Conservation (phyloP, 2,329 filamentous ascomycete species). For the Biscogniauxia marginata region DNA sequence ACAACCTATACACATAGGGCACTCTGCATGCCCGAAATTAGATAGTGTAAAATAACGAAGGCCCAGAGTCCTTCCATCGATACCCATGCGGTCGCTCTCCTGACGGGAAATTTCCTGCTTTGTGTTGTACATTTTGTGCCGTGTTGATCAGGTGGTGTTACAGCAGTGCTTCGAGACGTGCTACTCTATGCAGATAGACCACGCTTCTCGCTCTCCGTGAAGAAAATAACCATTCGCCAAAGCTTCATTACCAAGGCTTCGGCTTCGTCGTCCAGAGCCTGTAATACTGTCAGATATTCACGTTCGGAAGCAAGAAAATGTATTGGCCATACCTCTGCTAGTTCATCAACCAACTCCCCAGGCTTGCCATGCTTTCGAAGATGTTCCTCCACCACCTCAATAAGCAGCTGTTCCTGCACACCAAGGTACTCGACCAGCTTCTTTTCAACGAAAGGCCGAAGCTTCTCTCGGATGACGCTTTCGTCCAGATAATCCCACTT, state of each 20-base stretch:
- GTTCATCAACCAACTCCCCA: constrained; percentile 77
- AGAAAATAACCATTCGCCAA: constrained; percentile 98
- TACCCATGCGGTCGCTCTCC: background rate
- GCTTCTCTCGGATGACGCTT: constrained; percentile 75
- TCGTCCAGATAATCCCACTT: constrained; percentile 92
- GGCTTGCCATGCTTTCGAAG: constrained; percentile 72
- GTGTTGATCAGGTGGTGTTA: background rate
- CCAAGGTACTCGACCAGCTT: constrained; percentile 97
- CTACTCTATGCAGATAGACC: constrained; percentile 67
- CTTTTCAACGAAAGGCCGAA: constrained; percentile 94
- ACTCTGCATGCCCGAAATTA: too few relatives aligned
- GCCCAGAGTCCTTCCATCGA: too few relatives aligned
- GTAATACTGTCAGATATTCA: constrained; percentile 30
- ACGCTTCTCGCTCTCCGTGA: constrained; percentile 89
- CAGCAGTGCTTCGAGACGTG: background rate
- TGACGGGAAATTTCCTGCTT: constrained; percentile 1
- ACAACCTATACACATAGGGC: too few relatives aligned
- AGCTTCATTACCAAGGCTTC: constrained; percentile 93
- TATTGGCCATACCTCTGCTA: constrained; percentile 68
- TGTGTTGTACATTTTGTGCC: constrained; percentile 1
- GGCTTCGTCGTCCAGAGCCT: constrained; percentile 92
- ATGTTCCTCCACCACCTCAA: constrained; percentile 89
- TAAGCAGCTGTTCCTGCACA: constrained; percentile 92
- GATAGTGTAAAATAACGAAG: too few relatives aligned
- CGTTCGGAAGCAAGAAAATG: background rate